Percentiles rank a stretch among this genome's conserved stretches.
These are phyloP conservation scores for Eucalyptus paniculata DNA, from an alignment of 345 rosid species.

Conservation along the genomic window DNA sequence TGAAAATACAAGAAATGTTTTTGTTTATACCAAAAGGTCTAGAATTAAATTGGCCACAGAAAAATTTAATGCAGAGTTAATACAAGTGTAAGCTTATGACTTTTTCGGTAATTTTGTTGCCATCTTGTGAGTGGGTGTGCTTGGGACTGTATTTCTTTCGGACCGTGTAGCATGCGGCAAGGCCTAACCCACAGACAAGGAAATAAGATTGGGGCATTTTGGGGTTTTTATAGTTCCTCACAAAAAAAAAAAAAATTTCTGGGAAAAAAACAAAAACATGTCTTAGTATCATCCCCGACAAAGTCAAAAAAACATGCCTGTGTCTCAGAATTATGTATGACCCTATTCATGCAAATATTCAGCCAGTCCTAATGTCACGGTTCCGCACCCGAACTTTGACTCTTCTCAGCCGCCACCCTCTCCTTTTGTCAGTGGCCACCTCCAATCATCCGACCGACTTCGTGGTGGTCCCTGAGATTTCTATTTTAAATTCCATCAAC, in stretches of 20 bases:
- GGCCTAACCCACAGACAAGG: neutral
- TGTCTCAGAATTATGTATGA: neutral
- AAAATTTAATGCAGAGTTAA: too few species aligned
- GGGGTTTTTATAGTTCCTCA: neutral
- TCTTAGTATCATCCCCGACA: neutral
- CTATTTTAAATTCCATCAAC: neutral
- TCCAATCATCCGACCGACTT: too few species aligned
- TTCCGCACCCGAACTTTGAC: neutral
- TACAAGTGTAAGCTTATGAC: fast-evolving
- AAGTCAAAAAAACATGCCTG: too few species aligned
- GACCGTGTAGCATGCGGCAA: neutral
- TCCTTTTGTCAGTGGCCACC: neutral
- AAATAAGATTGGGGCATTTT: neutral
- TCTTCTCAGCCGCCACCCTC: neutral
- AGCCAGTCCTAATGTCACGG: neutral
- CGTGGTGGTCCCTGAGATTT: neutral
- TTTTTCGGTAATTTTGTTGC: too few species aligned
- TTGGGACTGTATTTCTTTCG: too few species aligned
- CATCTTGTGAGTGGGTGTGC: neutral
- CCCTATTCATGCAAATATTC: neutral
- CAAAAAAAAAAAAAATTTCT: too few species aligned
- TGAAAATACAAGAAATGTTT: neutral
- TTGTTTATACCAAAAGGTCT: too few species aligned
- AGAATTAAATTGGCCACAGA: neutral
- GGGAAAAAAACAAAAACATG: neutral